These are phyloP conservation scores for Fermentozyma sake DNA, from an alignment of 1,139 yeast species.

Conservation along the genomic window DNA sequence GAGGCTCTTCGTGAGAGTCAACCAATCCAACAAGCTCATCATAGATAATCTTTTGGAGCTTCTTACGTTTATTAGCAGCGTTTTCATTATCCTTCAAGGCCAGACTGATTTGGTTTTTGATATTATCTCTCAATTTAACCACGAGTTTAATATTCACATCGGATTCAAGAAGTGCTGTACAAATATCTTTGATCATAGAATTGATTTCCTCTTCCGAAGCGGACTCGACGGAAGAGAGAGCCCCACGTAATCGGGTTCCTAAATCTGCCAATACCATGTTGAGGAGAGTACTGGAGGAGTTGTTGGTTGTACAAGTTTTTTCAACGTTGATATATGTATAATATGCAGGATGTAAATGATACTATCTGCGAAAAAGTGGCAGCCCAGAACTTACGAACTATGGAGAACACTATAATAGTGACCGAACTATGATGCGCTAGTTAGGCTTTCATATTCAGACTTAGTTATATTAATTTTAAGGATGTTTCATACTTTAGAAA, in stretches of 20 bases:
- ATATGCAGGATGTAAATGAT: no score
- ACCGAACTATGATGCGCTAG: no score
- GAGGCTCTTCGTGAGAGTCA: slow-evolving; percentile 64
- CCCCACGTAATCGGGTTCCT: slow-evolving; percentile 80
- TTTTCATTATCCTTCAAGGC: slow-evolving; percentile 52
- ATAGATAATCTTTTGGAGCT: slow-evolving; percentile 86
- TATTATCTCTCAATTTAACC: slow-evolving; percentile 67
- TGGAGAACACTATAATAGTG: no score
- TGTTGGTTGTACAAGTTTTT: no score
- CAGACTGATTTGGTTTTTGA: slow-evolving; percentile 51
- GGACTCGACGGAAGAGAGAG: slow-evolving; percentile 52
- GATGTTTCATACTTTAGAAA: no score
- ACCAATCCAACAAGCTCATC: slow-evolving; percentile 88
- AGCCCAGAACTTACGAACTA: no score
- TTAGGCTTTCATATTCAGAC: no score
- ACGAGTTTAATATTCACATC: slow-evolving; percentile 90
- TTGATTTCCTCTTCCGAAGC: slow-evolving; percentile 40
- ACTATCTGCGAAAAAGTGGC: no score
- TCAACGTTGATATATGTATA: no score
- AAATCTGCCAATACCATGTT: slow-evolving; percentile 91
- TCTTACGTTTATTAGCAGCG: slow-evolving; percentile 62
- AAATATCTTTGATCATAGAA: slow-evolving; percentile 75
- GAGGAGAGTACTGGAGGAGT: no score
- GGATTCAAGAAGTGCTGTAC: slow-evolving; percentile 83
- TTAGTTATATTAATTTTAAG: no score